These are phyloP conservation scores for Erodium trifolium DNA, from an alignment of 441 rosid genomes.

Conservation along the genomic window DNA sequence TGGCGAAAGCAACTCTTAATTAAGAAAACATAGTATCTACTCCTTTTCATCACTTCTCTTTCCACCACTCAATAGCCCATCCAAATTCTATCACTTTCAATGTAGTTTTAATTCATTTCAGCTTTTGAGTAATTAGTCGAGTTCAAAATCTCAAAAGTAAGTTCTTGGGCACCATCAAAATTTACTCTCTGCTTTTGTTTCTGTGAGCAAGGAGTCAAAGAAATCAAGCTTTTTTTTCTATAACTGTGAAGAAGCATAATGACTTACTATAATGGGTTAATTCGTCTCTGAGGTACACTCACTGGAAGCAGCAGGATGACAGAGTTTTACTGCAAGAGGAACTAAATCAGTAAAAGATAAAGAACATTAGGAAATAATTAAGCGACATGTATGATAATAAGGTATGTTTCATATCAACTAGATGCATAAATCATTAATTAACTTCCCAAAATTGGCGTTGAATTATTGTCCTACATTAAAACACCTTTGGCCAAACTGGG, in stretches of 20 bases:
- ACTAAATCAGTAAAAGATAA: constrained; percentile 1
- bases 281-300: constrained; percentile 19
- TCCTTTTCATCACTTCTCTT: constrained; percentile 15
- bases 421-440: background rate
- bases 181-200: constrained; percentile 2
- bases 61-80: constrained; percentile 4
- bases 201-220: constrained; percentile 7
- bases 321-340: constrained; percentile 7
- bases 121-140: background rate
- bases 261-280: constrained; percentile 14
- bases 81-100: background rate
- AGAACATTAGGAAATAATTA: background rate
- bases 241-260: background rate
- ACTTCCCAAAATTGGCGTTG: constrained; percentile 5
- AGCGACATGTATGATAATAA: background rate
- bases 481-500: background rate
- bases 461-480: constrained; percentile 6
- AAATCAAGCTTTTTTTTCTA: constrained; percentile 6
- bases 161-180: background rate
- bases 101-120: background rate
- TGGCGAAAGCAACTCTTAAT: background rate
- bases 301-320: constrained; percentile 12
- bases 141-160: constrained; percentile 3
- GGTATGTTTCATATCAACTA: background rate
- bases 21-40: constrained; percentile 12